phyloP scores from a whole-genome alignment of 805 yeast species.

The Teunomyces cretensis region DNA sequence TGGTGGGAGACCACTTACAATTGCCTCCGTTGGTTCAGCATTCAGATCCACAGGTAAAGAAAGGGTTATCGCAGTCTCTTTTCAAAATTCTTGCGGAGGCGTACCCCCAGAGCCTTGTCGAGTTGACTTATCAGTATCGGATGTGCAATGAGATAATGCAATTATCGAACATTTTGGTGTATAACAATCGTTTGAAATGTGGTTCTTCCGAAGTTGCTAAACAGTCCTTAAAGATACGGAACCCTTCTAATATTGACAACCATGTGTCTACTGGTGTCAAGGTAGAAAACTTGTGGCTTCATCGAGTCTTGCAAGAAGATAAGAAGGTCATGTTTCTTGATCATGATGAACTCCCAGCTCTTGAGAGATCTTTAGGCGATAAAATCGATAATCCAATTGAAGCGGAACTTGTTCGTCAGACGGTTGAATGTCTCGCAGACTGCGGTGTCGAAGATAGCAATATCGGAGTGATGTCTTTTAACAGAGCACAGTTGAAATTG shows the following conservation, averaged over 20 bases:
- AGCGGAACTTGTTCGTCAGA: slow-evolving; percentile 59
- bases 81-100: slow-evolving; percentile 71
- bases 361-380: slow-evolving; percentile 59
- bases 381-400: slow-evolving; percentile 74
- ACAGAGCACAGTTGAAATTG: slow-evolving; percentile 65
- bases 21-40: slow-evolving; percentile 80
- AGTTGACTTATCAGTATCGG: slow-evolving; percentile 80
- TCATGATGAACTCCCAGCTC: slow-evolving; percentile 67
- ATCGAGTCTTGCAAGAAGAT: slow-evolving; percentile 49
- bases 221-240: slow-evolving; percentile 53
- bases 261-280: slow-evolving; percentile 4
- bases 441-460: slow-evolving; percentile 60
- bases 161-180: slow-evolving; percentile 75
- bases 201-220: slow-evolving; percentile 66
- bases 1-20: slow-evolving; percentile 97
- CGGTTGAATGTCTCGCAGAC: slow-evolving; percentile 54
- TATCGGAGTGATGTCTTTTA: slow-evolving; percentile 88
- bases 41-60: slow-evolving; percentile 58
- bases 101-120: slow-evolving; percentile 75
- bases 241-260: slow-evolving; percentile 23
- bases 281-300: slow-evolving; percentile 51
- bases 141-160: slow-evolving; percentile 90
- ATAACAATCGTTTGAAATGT: slow-evolving; percentile 72
- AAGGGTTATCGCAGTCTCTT: slow-evolving; percentile 70
- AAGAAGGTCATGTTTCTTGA: slow-evolving; percentile 74